Evolutionary conservation across 805 yeast genomes (phyloP).

Genomic region (Wickerhamomyces strasburgensis): DNA sequence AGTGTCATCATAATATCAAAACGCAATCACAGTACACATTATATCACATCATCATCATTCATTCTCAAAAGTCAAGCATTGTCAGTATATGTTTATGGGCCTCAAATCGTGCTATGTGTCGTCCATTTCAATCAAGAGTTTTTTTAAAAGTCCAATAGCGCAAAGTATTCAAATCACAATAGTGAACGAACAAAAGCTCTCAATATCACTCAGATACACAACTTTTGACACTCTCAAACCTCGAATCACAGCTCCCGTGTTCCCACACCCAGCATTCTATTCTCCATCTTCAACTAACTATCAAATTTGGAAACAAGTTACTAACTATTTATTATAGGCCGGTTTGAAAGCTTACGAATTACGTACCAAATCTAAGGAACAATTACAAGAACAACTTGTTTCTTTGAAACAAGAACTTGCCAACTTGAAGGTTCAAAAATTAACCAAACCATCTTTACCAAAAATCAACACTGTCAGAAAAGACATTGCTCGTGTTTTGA

Average conservation of each 20-base stretch:
- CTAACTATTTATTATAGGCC: slow-evolving; percentile 48
- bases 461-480: slow-evolving; percentile 96
- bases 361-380: slow-evolving; percentile 95
- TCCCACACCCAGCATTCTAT: not conserved
- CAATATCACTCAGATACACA: not conserved
- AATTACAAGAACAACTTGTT: slow-evolving; percentile 88
- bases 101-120: too few relatives aligned
- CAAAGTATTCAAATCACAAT: too few relatives aligned
- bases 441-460: slow-evolving; percentile 89
- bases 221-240: not conserved
- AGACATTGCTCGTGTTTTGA: slow-evolving; percentile 97
- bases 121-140: too few relatives aligned
- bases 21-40: too few relatives aligned
- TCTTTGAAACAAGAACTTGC: slow-evolving; percentile 97
- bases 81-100: too few relatives aligned
- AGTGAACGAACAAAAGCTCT: not conserved
- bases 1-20: too few relatives aligned
- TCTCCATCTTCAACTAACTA: too few relatives aligned
- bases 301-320: slow-evolving; percentile 7
- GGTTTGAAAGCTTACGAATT: slow-evolving; percentile 94
- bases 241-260: not conserved
- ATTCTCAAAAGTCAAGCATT: too few relatives aligned
- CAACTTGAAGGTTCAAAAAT: slow-evolving; percentile 91
- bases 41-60: too few relatives aligned
- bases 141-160: too few relatives aligned